Percentiles rank a stretch among this genome's conserved stretches.
Conservation (phyloP, 2,329 filamentous ascomycete species). For the Neoascochyta sp. region DNA sequence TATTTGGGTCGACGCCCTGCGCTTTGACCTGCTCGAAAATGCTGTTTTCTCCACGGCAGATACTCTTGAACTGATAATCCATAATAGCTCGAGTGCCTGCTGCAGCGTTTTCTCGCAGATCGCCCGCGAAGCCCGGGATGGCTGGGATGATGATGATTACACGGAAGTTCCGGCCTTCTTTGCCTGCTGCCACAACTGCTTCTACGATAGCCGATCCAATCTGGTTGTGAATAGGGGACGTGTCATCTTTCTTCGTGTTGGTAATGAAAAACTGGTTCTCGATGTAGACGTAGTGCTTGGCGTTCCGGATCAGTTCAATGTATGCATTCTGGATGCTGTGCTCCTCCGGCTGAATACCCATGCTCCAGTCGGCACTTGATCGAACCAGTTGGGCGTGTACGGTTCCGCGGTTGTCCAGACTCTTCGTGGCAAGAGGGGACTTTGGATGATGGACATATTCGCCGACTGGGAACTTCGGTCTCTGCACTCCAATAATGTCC, state of each 20-base stretch:
- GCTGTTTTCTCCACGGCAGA: constrained; percentile 84
- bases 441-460: constrained; percentile 81
- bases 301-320: constrained; percentile 76
- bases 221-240: constrained; percentile 79
- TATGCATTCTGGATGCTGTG: constrained; percentile 88
- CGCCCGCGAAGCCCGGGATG: constrained; percentile 90
- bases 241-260: constrained; percentile 76
- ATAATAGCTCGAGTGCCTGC: constrained; percentile 86
- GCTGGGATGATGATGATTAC: constrained; percentile 88
- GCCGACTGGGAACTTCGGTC: constrained; percentile 84
- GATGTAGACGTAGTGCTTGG: constrained; percentile 92
- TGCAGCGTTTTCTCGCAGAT: constrained; percentile 77
- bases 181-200: constrained; percentile 73
- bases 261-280: constrained; percentile 96
- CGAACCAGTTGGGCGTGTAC: constrained; percentile 82
- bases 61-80: constrained; percentile 98
- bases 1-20: constrained; percentile 68
- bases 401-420: constrained; percentile 57
- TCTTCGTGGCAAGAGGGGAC: constrained; percentile 65
- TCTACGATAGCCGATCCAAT: constrained; percentile 89
- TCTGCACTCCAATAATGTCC: constrained; percentile 81
- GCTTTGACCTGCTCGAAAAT: constrained; percentile 76
- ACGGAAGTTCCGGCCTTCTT: constrained; percentile 82
- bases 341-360: constrained; percentile 73
- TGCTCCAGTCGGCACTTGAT: constrained; percentile 90